A percentile compares a stretch with the other conserved stretches of the same genome.
Conservation (phyloP, 2,329 filamentous ascomycete genomes). For the Fusarium kyushuense region DNA sequence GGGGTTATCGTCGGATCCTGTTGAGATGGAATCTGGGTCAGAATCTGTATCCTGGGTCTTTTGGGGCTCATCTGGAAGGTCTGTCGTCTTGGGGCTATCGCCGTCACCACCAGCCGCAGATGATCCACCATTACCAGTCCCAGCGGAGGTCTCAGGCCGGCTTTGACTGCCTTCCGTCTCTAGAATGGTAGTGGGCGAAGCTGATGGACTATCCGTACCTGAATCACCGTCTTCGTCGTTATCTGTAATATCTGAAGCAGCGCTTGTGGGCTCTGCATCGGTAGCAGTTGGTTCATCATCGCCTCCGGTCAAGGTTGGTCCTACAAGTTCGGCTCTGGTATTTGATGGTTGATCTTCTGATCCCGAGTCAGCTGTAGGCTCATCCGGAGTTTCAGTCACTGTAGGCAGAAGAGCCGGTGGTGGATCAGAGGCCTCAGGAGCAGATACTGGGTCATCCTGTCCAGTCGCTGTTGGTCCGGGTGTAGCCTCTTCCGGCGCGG, state of each 20-base stretch:
- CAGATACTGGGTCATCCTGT: background rate
- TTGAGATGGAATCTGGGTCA: background rate
- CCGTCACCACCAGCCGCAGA: background rate
- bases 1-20: background rate
- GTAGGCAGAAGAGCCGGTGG: background rate
- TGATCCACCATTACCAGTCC: background rate
- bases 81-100: background rate
- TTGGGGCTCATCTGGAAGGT: background rate
- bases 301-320: background rate
- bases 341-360: conserved; percentile 2
- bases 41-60: background rate
- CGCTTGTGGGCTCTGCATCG: background rate
- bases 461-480: conserved; percentile 4
- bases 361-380: background rate
- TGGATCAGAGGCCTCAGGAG: conserved; percentile 3
- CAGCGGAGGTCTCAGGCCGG: too few relatives aligned
- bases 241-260: background rate
- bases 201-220: background rate
- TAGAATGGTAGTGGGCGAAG: background rate
- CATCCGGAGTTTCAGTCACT: background rate
- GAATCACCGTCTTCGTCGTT: background rate
- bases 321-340: background rate
- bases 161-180: too few relatives aligned
- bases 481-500: conserved; percentile 8
- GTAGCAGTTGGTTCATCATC: background rate